Evolutionary conservation across 129 eudicot species (phyloP), one percentile per base, ranked within the genome.

Genomic region (Centella asiatica): DNA sequence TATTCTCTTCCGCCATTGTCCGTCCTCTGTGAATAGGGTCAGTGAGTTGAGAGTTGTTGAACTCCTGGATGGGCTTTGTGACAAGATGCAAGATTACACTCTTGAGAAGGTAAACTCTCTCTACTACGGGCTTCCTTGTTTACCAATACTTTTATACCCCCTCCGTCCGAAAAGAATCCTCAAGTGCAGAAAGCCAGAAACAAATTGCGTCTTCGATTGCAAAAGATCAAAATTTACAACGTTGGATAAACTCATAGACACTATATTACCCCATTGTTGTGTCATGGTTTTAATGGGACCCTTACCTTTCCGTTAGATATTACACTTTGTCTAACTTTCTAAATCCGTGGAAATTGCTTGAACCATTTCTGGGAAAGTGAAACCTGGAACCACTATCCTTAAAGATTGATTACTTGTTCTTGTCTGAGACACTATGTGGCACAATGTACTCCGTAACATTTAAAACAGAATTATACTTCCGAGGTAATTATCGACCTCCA

Each of bases 11-110:
- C n/a, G n/a, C 22, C 27, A 15, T 36, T 61, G 31, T 73, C 28
- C 31, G 52, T 59, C 25, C 62, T 71, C 46, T 57, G 42, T 56
- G 46, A 46, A 64, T 76, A 92, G 99, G 69, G 86, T 83, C 62
- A 92, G 99, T 76, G 99, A 92, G 69, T 78, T 92, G 60, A 77
- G 99, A 82, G 99, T 82, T 22, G 96, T 87, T 62, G 99, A 92
- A 46, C 99, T 92, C 63, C 76, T 92, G 67, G 99, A 92, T 78
- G 99, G 96, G 55, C 95, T 92, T 60, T 92, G 99, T 70, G 96
- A 92, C 18, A 92, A 82, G 70, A 92, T 92, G 99, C 96, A 81
- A 72, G 99, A 92, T 60, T 92, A 92, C 64, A 92, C 96, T 57
- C 94, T 92, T 66, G 81, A 77, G 76, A 82, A 87, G 99, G 98